Percentiles rank a stretch among this genome's conserved stretches.
These are phyloP conservation scores for Karstenula rhodostoma DNA, from an alignment of 2,329 filamentous ascomycete genomes.

Conservation along the genomic window DNA sequence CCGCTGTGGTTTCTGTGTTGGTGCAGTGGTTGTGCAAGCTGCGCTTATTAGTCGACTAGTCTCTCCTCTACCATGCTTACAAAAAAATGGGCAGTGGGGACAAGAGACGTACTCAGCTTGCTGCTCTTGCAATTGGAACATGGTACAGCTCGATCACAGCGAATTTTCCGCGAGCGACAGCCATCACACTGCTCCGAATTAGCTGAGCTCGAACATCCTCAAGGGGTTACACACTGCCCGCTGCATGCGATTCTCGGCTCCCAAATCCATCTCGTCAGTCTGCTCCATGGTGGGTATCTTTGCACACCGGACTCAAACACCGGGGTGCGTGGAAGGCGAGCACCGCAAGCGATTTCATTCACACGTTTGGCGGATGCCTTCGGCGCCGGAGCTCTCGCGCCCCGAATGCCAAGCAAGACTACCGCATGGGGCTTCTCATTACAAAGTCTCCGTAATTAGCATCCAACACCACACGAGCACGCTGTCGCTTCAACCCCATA, in stretches of 20 bases:
- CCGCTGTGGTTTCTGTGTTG: constrained; percentile 40
- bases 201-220: constrained; percentile 6
- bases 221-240: constrained; percentile 36
- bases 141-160: constrained; percentile 43
- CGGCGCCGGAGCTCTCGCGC: constrained; percentile 26
- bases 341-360: neutral
- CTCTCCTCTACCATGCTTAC: neutral
- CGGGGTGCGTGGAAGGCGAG: constrained; percentile 27
- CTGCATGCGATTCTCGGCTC: constrained; percentile 33
- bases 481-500: neutral
- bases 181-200: constrained; percentile 40
- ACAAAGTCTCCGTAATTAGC: neutral
- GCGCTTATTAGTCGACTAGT: neutral
- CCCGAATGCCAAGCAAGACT: constrained; percentile 20
- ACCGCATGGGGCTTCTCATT: constrained; percentile 2
- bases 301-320: neutral
- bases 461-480: neutral
- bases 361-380: constrained; percentile 9
- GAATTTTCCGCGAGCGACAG: constrained; percentile 46
- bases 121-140: constrained; percentile 50
- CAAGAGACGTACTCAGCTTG: constrained; percentile 40
- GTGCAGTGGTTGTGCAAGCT: constrained; percentile 45
- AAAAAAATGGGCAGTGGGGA: neutral
- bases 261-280: constrained; percentile 41
- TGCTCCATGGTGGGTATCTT: constrained; percentile 34